A percentile compares a stretch with the other conserved stretches of the same genome.
Evolutionary conservation across 176 grass and related monocot genomes (phyloP).

Genomic region (Calamus simplicifolius): DNA sequence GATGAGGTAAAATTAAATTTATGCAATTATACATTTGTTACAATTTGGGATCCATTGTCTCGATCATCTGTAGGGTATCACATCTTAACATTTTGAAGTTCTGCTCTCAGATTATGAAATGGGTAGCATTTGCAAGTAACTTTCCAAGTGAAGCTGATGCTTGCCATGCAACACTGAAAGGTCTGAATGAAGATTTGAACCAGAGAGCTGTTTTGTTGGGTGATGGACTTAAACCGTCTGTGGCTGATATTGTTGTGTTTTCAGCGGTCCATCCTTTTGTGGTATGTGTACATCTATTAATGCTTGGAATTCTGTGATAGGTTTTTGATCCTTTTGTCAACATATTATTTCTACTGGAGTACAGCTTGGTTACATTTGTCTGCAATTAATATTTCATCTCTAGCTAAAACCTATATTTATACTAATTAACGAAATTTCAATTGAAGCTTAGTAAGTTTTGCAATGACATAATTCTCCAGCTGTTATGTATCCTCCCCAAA

Average conservation of each 20-base stretch:
- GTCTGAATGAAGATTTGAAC: slow-evolving; percentile 68
- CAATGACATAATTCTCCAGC: no score
- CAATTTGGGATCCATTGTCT: no score
- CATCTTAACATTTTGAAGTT: slow-evolving; percentile 1
- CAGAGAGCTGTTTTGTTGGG: slow-evolving; percentile 63
- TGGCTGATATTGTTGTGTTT: slow-evolving; percentile 74
- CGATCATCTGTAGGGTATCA: not conserved
- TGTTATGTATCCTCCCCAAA: no score
- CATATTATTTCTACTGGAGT: no score
- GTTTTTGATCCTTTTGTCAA: no score
- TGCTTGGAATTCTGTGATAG: not conserved
- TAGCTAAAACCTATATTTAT: no score
- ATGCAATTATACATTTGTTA: no score
- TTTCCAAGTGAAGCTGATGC: slow-evolving; percentile 39
- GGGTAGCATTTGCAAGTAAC: slow-evolving; percentile 64
- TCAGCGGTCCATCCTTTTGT: slow-evolving; percentile 47
- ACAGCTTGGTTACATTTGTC: no score
- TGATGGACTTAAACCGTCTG: slow-evolving; percentile 48
- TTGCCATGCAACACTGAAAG: slow-evolving; percentile 25
- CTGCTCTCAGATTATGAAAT: slow-evolving; percentile 49
- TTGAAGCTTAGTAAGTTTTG: no score
- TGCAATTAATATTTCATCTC: no score
- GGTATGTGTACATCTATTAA: slow-evolving; percentile 29
- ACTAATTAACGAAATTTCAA: no score
- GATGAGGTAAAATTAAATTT: slow-evolving; percentile 45